Conservation (phyloP, 148 eudicot species). For the Silene uniflora region DNA sequence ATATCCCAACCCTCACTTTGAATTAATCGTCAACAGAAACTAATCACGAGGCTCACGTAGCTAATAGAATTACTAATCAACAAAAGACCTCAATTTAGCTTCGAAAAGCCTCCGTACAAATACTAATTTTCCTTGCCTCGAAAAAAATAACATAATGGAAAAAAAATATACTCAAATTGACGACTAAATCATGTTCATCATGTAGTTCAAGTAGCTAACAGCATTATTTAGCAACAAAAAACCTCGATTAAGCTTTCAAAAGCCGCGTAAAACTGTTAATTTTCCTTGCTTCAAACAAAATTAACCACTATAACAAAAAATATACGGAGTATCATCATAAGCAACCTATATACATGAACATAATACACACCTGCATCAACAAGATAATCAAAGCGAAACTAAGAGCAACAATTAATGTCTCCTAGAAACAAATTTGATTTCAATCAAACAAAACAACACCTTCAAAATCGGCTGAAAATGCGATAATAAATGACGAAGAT, state of each 20-base stretch:
- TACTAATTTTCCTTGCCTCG: not conserved
- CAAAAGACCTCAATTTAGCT: not conserved
- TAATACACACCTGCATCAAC: not conserved
- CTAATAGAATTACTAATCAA: not conserved
- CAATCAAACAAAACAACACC: not conserved
- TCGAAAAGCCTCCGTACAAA: not conserved
- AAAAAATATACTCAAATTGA: not conserved
- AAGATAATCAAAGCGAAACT: not conserved
- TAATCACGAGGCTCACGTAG: not conserved
- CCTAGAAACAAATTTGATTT: not conserved
- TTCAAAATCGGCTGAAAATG: too few species aligned
- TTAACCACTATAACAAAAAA: not conserved
- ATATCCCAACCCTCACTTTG: not conserved
- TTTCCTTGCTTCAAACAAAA: not conserved
- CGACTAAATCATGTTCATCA: not conserved
- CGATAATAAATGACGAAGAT: too few species aligned
- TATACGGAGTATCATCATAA: not conserved
- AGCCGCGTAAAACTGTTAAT: not conserved
- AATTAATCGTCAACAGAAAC: not conserved
- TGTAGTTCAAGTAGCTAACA: not conserved
- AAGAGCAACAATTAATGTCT: not conserved
- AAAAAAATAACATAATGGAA: not conserved
- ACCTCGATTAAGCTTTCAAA: not conserved
- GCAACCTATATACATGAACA: not conserved
- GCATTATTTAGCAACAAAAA: not conserved